Base-by-base conservation (phyloP, 352 stramenopile species). In the Aphanomyces stellatus region DNA sequence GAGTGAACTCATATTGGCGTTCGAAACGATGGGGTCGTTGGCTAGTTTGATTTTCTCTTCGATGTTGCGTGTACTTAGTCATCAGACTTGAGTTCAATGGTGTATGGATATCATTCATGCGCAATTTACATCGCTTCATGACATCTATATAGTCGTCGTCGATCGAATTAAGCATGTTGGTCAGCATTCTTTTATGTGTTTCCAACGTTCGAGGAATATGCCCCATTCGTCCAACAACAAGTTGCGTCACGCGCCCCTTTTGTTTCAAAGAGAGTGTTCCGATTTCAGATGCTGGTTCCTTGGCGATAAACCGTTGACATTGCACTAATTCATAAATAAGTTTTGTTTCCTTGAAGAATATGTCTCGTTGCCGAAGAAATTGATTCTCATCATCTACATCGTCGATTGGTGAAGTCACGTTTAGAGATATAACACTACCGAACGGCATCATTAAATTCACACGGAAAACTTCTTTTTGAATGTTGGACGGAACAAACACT, bases 261-360 rank as follows among this genome's bases (percentile, higher is more conserved):
- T 13, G 37, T 41, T 67, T 22, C 43, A 67, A 27, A 13, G 46
- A 43, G 22, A 59, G 19, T 13, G 42, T 43, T 11, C 37, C 3
- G 19, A 30, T 13, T 8, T 49, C 37, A 25, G 19, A 11, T 53
- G 22, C 27, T 19, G 60, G 6, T n/a, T 41, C n/a, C 1, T 37
- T 22, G 27, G 13, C 5, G 42, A 34, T 17, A 67, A 33, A 40
- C 25, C 28, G 49, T 33, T 51, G 6, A 53, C 30, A 48, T 25
- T 22, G 41, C 19, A 63, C 28, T 8, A 63, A 19, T 19, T 67
- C 60, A 10, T 33, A 51, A 15, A 67, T 60, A 10, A 67, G 41
- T 22, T 19, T 42, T 4, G 48, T 57, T 57, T 67, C 60, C 28
- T 67, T 24, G 25, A 67, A 67, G 48, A 35, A 67, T 13, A 67